Base-by-base conservation (phyloP, 768 basidiomycete genomes). In the Stropharia rugosoannulata region DNA sequence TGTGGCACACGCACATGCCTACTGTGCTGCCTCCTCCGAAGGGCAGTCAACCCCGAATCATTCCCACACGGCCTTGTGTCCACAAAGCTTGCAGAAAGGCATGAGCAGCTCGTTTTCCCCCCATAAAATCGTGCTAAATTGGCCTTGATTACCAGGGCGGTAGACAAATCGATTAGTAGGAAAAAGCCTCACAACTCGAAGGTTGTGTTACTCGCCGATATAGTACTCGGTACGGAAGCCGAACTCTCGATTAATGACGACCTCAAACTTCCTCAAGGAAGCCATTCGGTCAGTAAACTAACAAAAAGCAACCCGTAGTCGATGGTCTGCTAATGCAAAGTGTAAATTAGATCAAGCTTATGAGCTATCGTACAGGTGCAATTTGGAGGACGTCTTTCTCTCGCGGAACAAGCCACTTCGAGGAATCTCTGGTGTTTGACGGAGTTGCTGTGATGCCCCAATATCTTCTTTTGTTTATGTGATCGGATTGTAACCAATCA, bases 391-490 rank as follows among this genome's bases (percentile, higher is more conserved):
- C n/a, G n/a, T n/a, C n/a, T n/a, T n/a, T n/a, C n/a, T n/a, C 29
- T 36, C 35, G 9, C 38, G 5, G 11, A 6, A 61, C 54, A 45
- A 22, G 55, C 44, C 54, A 65, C 36, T 43, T 18, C 13, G 64
- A 59, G 18, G 64, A 67, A 25, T 50, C 47, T 3, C 36, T 65
- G 16, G 62, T 65, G 12, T 67, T 43, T 43, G 39, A 61, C 27
- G 54, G 53, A 18, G 54, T 54, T 13, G 64, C 66, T 11, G 46
- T 67, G 15, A 57, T 54, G 15, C 66, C 66, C 8, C 32, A 55
- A 25, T 67, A 65, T 44, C 58, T 67, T 36, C 55, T 67, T 16
- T 42, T 49, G 13, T 61, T 62, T 35, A 62, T 62, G 49, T 67
- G 41, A 46, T 16, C 32, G 15, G 32, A 7, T 8, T 35, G 3